A percentile compares a stretch with the other conserved stretches of the same genome.
Evolutionary conservation across 1,284 basidiomycete species (phyloP).

Genomic region (Cutaneotrichosporon sp.): DNA sequence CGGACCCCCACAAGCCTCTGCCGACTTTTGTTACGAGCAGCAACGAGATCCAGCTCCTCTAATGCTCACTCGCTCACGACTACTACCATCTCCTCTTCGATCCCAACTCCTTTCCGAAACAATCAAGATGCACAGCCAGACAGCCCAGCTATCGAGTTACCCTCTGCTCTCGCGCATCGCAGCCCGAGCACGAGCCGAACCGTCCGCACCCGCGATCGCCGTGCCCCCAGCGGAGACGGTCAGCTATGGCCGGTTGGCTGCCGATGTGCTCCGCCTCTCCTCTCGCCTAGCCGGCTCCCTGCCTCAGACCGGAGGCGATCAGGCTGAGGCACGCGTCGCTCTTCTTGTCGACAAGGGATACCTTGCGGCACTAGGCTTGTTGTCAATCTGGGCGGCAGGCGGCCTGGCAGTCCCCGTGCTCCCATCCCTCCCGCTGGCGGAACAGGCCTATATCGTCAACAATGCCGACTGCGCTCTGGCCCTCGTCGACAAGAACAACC

Average conservation of each 20-base stretch:
- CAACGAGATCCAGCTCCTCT: too few species aligned
- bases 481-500: conserved; percentile 26
- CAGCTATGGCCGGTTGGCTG: conserved; percentile 19
- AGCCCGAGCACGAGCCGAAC: conserved; percentile 9
- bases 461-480: conserved; percentile 33
- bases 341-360: conserved; percentile 31
- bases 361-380: conserved; percentile 24
- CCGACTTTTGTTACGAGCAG: too few species aligned
- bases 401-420: conserved; percentile 38
- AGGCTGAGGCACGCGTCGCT: conserved; percentile 23
- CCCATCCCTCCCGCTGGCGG: conserved; percentile 35
- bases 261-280: conserved; percentile 21
- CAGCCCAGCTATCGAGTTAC: conserved; percentile 5
- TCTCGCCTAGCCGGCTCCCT: background rate
- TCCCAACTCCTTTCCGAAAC: background rate
- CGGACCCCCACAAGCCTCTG: too few species aligned
- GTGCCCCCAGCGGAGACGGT: conserved; percentile 18
- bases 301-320: background rate
- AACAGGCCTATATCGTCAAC: conserved; percentile 36
- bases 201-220: conserved; percentile 22
- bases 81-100: too few species aligned
- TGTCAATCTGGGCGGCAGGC: conserved; percentile 31
- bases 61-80: too few species aligned
- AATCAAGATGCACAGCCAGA: background rate
- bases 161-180: conserved; percentile 24